Evolutionary conservation across 148 eudicot species (phyloP), one percentile per base, ranked within the genome.

Genomic region (Amaranthus hypochondriacus): DNA sequence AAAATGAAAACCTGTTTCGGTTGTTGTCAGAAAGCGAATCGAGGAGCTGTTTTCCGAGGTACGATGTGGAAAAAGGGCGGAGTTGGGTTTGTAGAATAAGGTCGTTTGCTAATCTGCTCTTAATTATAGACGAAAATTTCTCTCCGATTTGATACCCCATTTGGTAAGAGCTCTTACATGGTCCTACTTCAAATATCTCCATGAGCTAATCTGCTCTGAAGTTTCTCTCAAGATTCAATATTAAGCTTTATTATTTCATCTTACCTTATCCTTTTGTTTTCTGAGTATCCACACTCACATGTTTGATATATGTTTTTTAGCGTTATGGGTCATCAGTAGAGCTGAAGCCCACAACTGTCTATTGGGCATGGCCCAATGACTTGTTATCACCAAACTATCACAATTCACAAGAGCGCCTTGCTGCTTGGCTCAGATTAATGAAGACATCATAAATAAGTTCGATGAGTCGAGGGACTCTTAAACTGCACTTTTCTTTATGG

Each of bases 81-180:
- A 95, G 89, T 81, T 95, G 92, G 59, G 78, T 69, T 69, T 85
- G 88, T 39, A 92, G 84, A 73, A 90, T 87, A 60, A 81, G 87
- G 88, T 94, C 96, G 5, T 85, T 76, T 73, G 84, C 83, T 46
- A 92, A 70, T 74, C 98, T 92, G 81, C 86, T 90, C 62, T 59
- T 79, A 73, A 95, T 89, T 68, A 73, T 77, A 9, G 78, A 68
- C 66, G 90, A 85, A 80, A 95, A 95, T 56, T 82, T 87, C 66
- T 80, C 82, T 44, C 97, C 98, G 43, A 90, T 87, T 10, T 73
- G 68, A 81, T 82, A 90, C n/a, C 98, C 98, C 87, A 88, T 74
- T 39, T 88, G 78, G 78, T 85, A 84, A 15, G 83, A 81, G 77
- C 77, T 78, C 69, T 86, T 80, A 80, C 88, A 88, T 5, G 89